Evolutionary conservation across 345 rosid species (phyloP).

Genomic region (Sisymbrium irio): DNA sequence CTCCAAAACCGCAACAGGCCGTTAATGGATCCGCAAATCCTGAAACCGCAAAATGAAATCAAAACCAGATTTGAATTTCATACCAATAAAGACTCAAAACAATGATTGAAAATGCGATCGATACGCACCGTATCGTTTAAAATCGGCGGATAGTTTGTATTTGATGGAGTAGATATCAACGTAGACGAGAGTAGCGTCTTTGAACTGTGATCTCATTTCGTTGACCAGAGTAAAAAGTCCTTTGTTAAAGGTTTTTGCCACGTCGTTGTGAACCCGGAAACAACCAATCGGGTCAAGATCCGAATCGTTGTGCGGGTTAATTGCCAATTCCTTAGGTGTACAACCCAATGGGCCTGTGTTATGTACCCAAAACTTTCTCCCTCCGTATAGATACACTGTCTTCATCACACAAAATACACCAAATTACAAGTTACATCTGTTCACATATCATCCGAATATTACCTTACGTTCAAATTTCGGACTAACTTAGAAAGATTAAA

Average conservation of each 20-base stretch:
- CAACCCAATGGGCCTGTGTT: constrained; percentile 75
- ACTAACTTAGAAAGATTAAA: neutral
- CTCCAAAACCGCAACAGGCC: constrained; percentile 62
- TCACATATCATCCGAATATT: too few relatives aligned
- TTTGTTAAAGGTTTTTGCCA: constrained; percentile 48
- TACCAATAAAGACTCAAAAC: neutral
- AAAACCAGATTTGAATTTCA: constrained; percentile 2
- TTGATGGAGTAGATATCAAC: constrained; percentile 57
- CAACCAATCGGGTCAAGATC: constrained; percentile 59
- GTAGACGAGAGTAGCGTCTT: constrained; percentile 47
- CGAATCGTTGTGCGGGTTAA: constrained; percentile 27
- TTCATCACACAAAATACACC: neutral
- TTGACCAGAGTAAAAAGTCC: constrained; percentile 41
- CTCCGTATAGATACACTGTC: constrained; percentile 51
- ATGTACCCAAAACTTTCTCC: constrained; percentile 69
- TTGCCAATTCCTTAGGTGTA: constrained; percentile 50
- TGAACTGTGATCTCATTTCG: constrained; percentile 44
- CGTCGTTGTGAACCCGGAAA: constrained; percentile 49
- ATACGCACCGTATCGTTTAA: constrained; percentile 41
- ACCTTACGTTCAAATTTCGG: too few relatives aligned
- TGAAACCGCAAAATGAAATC: neutral
- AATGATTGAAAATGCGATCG: neutral
- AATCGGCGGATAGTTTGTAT: constrained; percentile 47
- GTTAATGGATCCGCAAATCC: constrained; percentile 55
- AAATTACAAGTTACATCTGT: neutral